Conservation (phyloP, 2,329 filamentous ascomycete genomes). For the Epichloe gansuensis region DNA sequence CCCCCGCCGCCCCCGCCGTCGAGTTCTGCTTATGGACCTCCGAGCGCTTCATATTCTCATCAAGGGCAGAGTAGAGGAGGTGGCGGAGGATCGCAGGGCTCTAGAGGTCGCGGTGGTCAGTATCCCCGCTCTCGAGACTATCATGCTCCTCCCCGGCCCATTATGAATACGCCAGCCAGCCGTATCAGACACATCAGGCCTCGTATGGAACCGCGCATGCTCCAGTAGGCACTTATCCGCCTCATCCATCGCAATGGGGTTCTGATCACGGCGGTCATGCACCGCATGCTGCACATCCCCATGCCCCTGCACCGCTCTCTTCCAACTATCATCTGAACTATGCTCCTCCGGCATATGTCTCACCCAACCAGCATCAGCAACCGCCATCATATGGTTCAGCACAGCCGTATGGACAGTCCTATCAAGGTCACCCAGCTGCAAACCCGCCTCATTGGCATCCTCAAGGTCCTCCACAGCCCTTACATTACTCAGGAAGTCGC, state of each 20-base stretch:
- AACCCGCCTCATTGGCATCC: constrained; percentile 10
- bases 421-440: constrained; percentile 21
- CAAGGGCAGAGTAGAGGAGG: constrained; percentile 28
- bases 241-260: constrained; percentile 29
- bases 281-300: constrained; percentile 30
- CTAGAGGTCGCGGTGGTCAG: constrained; percentile 29
- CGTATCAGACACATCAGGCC: constrained; percentile 20
- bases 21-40: constrained; percentile 27
- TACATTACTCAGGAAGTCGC: constrained; percentile 28
- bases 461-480: constrained; percentile 20
- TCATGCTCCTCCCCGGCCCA: constrained; percentile 23
- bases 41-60: constrained; percentile 26
- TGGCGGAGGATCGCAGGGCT: constrained; percentile 21
- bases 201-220: constrained; percentile 23
- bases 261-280: constrained; percentile 24
- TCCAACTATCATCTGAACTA: constrained; percentile 49
- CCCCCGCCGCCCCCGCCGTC: constrained; percentile 31
- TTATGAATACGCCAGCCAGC: constrained; percentile 33
- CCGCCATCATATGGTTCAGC: constrained; percentile 31
- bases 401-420: constrained; percentile 25
- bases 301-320: constrained; percentile 35
- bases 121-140: constrained; percentile 28
- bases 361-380: constrained; percentile 27
- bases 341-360: constrained; percentile 39
- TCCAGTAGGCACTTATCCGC: constrained; percentile 24